These are phyloP conservation scores for Solanum stenotomum DNA, from an alignment of 257 asterid genomes.

Conservation along the genomic window DNA sequence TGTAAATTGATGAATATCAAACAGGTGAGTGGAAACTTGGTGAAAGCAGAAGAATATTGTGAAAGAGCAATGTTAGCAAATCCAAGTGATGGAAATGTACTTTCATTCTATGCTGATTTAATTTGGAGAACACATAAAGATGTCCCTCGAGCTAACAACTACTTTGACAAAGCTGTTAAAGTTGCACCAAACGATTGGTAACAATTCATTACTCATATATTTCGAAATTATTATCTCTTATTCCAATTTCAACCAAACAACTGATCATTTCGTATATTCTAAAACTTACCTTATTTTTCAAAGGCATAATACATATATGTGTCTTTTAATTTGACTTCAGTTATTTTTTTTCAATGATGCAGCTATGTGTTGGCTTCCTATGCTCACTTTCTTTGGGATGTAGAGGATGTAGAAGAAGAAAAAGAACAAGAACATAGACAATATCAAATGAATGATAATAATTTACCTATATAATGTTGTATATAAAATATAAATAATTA, in stretches of 20 bases:
- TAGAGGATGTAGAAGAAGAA: constrained; percentile 13
- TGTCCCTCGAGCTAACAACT: constrained; percentile 27
- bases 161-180: constrained; percentile 31
- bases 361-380: constrained; percentile 48
- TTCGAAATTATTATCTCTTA: neutral
- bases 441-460: neutral
- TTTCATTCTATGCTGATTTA: constrained; percentile 40
- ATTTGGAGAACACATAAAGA: constrained; percentile 32
- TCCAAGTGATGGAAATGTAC: constrained; percentile 27
- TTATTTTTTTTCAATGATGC: neutral
- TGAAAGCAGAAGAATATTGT: constrained; percentile 41
- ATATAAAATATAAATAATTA: neutral
- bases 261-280: neutral
- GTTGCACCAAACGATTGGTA: constrained; percentile 46
- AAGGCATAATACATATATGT: neutral
- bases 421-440: neutral
- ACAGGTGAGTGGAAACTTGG: constrained; percentile 29
- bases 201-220: neutral
- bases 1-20: neutral
- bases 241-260: neutral
- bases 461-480: neutral
- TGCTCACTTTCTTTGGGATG: constrained; percentile 60
- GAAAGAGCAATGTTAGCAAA: constrained; percentile 43
- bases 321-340: neutral
- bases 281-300: no score